Evolutionary conservation across 225 moss, liverwort and hornwort species (phyloP).

Genomic region (Neckera pumila): DNA sequence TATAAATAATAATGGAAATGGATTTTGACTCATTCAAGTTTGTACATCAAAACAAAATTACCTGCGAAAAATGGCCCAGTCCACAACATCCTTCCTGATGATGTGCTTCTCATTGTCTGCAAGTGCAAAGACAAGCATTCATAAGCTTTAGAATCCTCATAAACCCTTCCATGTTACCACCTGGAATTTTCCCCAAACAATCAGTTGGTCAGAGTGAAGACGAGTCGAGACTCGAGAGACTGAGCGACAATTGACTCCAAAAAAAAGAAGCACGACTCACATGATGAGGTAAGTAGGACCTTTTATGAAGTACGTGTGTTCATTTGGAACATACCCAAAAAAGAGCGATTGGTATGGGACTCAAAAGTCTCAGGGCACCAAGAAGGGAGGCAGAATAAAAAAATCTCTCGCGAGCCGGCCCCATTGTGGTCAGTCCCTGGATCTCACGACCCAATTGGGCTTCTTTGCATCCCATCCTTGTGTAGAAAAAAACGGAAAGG

Average conservation of each 20-base stretch:
- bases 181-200: neutral
- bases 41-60: neutral
- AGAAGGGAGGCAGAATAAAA: neutral
- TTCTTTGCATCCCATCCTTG: neutral
- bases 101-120: neutral
- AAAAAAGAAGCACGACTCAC: neutral
- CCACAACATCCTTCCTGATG: neutral
- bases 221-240: rapidly evolving
- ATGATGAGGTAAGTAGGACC: neutral
- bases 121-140: neutral
- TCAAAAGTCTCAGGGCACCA: neutral
- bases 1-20: neutral
- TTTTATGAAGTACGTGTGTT: neutral
- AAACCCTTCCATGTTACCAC: neutral
- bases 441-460: rapidly evolving
- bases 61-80: too few relatives aligned
- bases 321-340: neutral
- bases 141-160: neutral
- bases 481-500: neutral
- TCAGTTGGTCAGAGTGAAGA: neutral
- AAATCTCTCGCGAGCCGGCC: neutral
- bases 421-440: neutral
- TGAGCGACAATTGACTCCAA: neutral
- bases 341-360: too few relatives aligned
- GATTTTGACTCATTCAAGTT: neutral